These are phyloP conservation scores for Plasmodium coatneyi DNA, from an alignment of 169 alveolate species.

Conservation along the genomic window DNA sequence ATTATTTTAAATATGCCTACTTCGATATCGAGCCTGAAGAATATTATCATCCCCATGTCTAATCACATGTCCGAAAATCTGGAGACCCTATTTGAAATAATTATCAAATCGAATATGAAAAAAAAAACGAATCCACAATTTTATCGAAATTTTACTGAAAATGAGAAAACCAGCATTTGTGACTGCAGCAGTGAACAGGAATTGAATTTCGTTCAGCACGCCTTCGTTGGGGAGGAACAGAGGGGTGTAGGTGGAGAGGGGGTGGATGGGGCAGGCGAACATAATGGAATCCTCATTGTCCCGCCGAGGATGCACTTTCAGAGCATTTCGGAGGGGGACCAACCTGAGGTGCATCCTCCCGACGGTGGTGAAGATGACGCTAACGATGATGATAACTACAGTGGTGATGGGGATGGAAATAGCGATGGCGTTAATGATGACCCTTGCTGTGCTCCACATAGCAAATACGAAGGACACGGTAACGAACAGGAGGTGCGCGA, in stretches of 20 bases:
- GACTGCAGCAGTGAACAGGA: background rate
- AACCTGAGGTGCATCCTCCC: background rate
- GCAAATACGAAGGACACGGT: background rate
- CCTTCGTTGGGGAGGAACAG: background rate
- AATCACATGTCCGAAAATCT: constrained; percentile 44
- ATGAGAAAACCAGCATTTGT: background rate
- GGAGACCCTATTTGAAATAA: constrained; percentile 43
- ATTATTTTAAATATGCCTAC: constrained; percentile 54
- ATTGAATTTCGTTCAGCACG: background rate
- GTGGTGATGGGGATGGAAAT: background rate
- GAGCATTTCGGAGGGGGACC: constrained; percentile 18
- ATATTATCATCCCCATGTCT: constrained; percentile 47
- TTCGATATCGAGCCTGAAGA: constrained; percentile 49
- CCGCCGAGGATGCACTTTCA: constrained; percentile 35
- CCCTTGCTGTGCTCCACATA: background rate
- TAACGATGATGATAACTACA: background rate
- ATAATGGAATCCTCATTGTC: background rate
- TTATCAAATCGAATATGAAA: constrained; percentile 25
- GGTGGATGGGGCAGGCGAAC: background rate
- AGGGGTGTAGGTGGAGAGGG: background rate
- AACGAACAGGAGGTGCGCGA: background rate
- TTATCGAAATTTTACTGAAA: constrained; percentile 20
- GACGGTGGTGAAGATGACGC: background rate
- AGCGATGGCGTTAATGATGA: background rate
- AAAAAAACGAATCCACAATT: constrained; percentile 19